Percentiles rank a stretch among this genome's conserved stretches.
These are phyloP conservation scores for Monilinia aucupariae DNA, from an alignment of 2,329 filamentous ascomycete genomes.

Conservation along the genomic window DNA sequence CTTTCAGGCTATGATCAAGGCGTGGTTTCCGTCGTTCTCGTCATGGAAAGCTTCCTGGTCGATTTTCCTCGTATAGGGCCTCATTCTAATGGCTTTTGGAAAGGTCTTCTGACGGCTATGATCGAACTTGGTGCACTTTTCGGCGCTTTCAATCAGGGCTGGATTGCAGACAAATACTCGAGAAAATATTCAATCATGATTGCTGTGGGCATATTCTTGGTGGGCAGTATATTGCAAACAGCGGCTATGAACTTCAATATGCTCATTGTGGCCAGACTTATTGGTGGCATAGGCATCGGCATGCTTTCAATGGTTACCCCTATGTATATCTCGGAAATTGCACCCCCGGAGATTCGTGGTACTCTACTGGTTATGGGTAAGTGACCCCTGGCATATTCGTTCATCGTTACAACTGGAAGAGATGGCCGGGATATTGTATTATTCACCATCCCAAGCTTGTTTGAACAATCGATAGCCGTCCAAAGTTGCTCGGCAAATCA, in stretches of 20 bases:
- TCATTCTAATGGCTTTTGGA: slow-evolving; percentile 14
- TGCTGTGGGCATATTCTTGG: slow-evolving; percentile 45
- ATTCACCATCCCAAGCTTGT: neutral
- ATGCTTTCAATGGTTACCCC: slow-evolving; percentile 43
- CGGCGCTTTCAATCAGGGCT: slow-evolving; percentile 23
- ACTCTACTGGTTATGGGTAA: slow-evolving; percentile 19
- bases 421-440: neutral
- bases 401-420: neutral
- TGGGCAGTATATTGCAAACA: slow-evolving; percentile 48
- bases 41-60: slow-evolving; percentile 40
- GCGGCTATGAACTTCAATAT: slow-evolving; percentile 46
- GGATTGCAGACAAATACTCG: slow-evolving; percentile 46
- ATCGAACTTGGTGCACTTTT: slow-evolving; percentile 38
- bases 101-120: slow-evolving; percentile 29
- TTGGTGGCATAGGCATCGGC: slow-evolving; percentile 45
- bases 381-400: neutral
- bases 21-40: slow-evolving; percentile 42
- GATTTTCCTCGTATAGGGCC: slow-evolving; percentile 31
- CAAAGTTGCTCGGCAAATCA: neutral
- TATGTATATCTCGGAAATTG: slow-evolving; percentile 47
- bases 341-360: slow-evolving; percentile 37
- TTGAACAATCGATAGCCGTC: neutral
- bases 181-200: slow-evolving; percentile 48
- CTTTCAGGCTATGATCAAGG: slow-evolving; percentile 43
- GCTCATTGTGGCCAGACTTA: slow-evolving; percentile 44